Base-by-base conservation (phyloP, 495 filamentous ascomycete species). In the Choiromyces venosus region DNA sequence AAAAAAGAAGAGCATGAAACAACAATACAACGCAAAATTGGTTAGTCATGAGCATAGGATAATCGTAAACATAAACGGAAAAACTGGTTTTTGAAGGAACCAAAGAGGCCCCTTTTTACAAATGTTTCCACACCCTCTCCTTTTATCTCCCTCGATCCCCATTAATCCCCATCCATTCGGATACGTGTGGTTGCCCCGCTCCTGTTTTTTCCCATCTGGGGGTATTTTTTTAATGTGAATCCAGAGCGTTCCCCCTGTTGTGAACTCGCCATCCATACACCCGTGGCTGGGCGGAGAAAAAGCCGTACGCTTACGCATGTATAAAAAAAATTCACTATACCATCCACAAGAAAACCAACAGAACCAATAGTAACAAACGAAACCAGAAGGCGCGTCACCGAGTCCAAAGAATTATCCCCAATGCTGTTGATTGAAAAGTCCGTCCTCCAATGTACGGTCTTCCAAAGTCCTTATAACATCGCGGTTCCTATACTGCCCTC, bases 401-500 rank as follows among this genome's bases (percentile, higher is more conserved):
- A 35, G 44, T 52, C 40, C 40, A 33, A 64, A 18, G 52, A n/a
- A 37, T 35, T 78, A 79, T 35, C 73, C 66, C 89, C 89, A 91
- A 71, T 90, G 88, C 56, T 85, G 85, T 71, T 87, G 86, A 68
- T 86, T 86, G 83, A 89, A 87, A 78, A 88, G 90, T 18, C 93
- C 91, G 81, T 99, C 95, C 82, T 96, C 93, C 67, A 97, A 84
- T 2, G 94, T 97, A 61, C 95, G 88, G 80, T 97, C 95, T 82
- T 98, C 95, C 74, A 99, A 84, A 73, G 90, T 97, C 67, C 95
- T 88, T 75, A 98, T 96, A 79, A 99, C 96, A 79, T 97, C 92
- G 35, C 93, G 86, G 77, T 93, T 94, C 73, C 88, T 85, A 72
- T 89, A 84, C 70, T 83, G 85, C 52, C 86, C 86, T 70, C 87